Evolutionary conservation across 2,329 filamentous ascomycete genomes (phyloP), one percentile per base, ranked within the genome.

Genomic region (Aspergillus carbonarius): DNA sequence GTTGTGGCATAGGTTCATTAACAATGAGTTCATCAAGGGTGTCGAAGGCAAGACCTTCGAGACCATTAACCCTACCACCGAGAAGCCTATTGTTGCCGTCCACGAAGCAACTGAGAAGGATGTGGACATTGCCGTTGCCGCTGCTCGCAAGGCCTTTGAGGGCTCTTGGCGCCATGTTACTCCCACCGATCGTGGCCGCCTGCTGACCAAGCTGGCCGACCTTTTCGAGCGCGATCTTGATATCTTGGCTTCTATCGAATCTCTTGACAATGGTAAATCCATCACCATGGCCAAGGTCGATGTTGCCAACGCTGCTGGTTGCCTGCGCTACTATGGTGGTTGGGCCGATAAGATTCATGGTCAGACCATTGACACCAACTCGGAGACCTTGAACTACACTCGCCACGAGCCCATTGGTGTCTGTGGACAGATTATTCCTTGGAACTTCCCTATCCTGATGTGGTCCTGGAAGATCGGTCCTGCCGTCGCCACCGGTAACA

Each of bases 271-370:
- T 63, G 77, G 77, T 66, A 79, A 79, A 70, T 71, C 77, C 44
- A 62, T 77, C 49, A 66, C 66, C 54, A 75, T 78, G 64, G 74
- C 77, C 60, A 90, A 88, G 77, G 88, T 84, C 62, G 93, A 97
- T 70, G 84, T 96, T 49, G 80, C 76, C 59, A 83, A 84, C 68
- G 86, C 88, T 56, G 82, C 86, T 60, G 88, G 82, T 72, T 90
- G 86, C 80, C 76, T 96, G 72, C 86, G 92, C 78, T 97, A 93
- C 82, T 95, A 93, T 70, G 92, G 84, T 72, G 92, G 92, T 63
- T 96, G 90, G 89, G 95, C 82, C 91, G 96, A 96, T 83, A 96
- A 96, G 88, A 90, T 96, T 67, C 83, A 90, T 80, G 92, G 92
- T 77, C 92, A 93, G 83, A 91, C 92, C 63, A 87, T 95, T 64